These are phyloP conservation scores for Colletotrichum gloeosporioides DNA, from an alignment of 2,329 filamentous ascomycete species.

Conservation along the genomic window DNA sequence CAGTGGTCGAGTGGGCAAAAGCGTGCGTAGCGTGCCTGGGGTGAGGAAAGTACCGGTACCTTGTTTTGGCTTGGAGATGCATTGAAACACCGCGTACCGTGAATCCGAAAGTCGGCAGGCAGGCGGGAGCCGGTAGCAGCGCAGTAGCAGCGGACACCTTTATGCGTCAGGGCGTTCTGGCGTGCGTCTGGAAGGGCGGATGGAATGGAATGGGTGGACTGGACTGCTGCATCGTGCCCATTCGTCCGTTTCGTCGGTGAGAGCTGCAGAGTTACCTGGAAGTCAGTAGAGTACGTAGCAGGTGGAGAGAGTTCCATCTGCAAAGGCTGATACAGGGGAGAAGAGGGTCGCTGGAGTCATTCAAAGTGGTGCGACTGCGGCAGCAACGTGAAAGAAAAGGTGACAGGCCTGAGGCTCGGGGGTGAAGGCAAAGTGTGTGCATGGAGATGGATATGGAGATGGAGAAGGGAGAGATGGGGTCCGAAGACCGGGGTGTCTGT, in stretches of 20 bases:
- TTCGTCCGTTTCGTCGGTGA: background rate
- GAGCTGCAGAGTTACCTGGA: background rate
- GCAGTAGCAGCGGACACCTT: background rate
- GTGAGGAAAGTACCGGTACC: background rate
- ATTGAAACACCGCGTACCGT: background rate
- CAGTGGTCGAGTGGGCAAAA: background rate
- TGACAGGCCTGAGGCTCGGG: background rate
- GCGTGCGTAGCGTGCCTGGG: background rate
- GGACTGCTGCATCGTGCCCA: background rate
- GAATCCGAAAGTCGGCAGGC: background rate
- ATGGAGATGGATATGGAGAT: background rate
- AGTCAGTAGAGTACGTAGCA: background rate
- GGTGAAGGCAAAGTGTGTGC: background rate
- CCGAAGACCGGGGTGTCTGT: constrained; percentile 1
- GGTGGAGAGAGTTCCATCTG: constrained; percentile 10
- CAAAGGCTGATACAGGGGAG: constrained; percentile 6
- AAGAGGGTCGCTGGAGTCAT: constrained; percentile 7
- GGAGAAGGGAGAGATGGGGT: background rate
- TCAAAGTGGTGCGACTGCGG: background rate
- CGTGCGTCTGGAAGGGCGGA: constrained; percentile 20
- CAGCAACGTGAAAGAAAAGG: background rate
- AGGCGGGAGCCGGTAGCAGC: background rate
- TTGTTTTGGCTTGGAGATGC: background rate
- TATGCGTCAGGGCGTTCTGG: constrained; percentile 15
- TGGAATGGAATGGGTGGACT: constrained; percentile 8